Base-by-base conservation (phyloP, 2,329 filamentous ascomycete species). In the Neonectria punicea region DNA sequence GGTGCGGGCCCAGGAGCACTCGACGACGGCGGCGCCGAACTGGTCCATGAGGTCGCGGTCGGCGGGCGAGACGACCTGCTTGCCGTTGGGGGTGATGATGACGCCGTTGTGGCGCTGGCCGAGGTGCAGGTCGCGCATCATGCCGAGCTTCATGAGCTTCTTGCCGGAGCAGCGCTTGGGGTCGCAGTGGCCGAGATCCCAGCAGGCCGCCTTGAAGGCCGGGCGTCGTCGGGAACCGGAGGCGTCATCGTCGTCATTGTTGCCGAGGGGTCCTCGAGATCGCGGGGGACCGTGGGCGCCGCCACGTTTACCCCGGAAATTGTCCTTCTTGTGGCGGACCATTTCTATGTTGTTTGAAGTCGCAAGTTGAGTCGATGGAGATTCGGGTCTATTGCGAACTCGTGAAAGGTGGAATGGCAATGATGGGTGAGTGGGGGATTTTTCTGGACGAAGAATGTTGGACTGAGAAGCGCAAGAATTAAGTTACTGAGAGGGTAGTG, bases 181-280 rank as follows among this genome's bases (percentile, higher is more conserved):
- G 76, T 99, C 96, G 84, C 96, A 99, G 83, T 99, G 96, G 67
- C 94, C 95, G 36, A 99, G 86, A 76, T 99, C 96, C 96, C 96
- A 99, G 79, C 95, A 98, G 64, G 95, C 96, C 53, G 96, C 95
- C 81, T 97, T 97, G 87, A 94, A 98, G 22, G 82, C 76, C 43
- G 81, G 89, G 69, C 74, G 87, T 59, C 73, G 86, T 59, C 74
- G 63, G 51, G 71, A 55, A 36, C 65, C 58, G 58, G 72, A 72
- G 58, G 83, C 78, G 66, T 80, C 73, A 69, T 79, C 78, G 67
- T 68, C 68, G 47, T 80, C 72, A 70, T 78, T 83, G 70, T 78
- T 83, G 70, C 85, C 85, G 65, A 85, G 85, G 60, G 85, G 84
- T 68, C 85, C 82, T 70, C 73, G 69, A 46, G 61, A 36, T 68